Conservation (phyloP, 1,284 basidiomycete species). For the Cystobasidium slooffiae region DNA sequence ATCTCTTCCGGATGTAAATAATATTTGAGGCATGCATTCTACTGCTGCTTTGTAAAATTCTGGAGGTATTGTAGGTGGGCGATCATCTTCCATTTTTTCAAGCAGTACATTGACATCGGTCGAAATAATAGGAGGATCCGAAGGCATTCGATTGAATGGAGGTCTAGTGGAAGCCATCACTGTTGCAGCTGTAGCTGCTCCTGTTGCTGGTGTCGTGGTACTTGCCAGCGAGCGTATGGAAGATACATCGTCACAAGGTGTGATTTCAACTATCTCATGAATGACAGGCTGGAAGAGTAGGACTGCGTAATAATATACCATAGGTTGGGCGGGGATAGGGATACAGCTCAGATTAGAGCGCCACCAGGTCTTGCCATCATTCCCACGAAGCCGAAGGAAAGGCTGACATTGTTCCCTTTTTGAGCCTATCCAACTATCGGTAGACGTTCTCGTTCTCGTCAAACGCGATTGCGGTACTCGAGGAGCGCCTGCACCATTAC, state of each 20-base stretch:
- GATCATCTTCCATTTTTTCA: slow-evolving; percentile 1
- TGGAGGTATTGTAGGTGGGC: neutral
- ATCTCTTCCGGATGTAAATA: slow-evolving; percentile 32
- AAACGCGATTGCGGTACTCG: neutral
- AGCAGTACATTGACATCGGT: neutral
- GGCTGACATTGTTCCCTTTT: slow-evolving; percentile 19
- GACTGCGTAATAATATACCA: slow-evolving; percentile 21
- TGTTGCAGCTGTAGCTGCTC: no score
- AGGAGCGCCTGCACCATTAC: neutral
- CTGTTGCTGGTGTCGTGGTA: neutral
- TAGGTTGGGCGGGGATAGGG: neutral
- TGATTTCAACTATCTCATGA: neutral
- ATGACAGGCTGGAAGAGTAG: slow-evolving; percentile 18
- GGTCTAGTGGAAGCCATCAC: neutral
- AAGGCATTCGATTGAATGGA: slow-evolving; percentile 14
- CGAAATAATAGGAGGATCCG: slow-evolving; percentile 19
- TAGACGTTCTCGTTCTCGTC: neutral
- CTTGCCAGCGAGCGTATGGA: slow-evolving; percentile 8
- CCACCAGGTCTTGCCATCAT: slow-evolving; percentile 25
- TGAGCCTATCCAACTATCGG: neutral
- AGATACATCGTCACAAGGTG: slow-evolving; percentile 22
- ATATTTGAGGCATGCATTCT: slow-evolving; percentile 39
- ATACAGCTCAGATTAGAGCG: neutral
- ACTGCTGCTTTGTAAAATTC: slow-evolving; percentile 38
- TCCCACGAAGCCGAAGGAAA: neutral